Evolutionary conservation across 1,284 basidiomycete species (phyloP), one percentile per base, ranked within the genome.

Genomic region (Coniophora puteana): DNA sequence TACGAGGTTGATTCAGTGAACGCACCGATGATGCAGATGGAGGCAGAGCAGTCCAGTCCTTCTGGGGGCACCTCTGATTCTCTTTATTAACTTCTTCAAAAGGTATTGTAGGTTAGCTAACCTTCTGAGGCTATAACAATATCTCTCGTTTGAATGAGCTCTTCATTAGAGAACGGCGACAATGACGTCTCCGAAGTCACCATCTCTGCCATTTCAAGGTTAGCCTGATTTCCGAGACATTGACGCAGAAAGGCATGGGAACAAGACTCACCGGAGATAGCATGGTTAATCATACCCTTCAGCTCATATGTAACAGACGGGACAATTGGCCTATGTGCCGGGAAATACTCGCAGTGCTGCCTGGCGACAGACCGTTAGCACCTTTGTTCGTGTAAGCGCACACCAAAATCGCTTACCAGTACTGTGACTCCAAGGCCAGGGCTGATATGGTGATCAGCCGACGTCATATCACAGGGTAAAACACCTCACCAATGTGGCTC

Each of bases 381-480:
- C n/a, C n/a, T n/a, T n/a, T n/a, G n/a, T n/a, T n/a, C n/a, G n/a
- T n/a, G n/a, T n/a, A n/a, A n/a, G n/a, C n/a, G n/a, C n/a, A n/a
- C n/a, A n/a, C n/a, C n/a, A n/a, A 29, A 33, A 23, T 2, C 12
- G 18, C 51, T 32, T 40, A 72, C 73, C 73, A 76, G 46, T 76
- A 76, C 33, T 69, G 66, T 10, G 66, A 53, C 47, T 73, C 63
- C 1, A 78, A 55, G 39, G 65, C 66, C 46, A 68, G 65, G 8
- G 62, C 74, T 76, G 40, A n/a, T n/a, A n/a, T n/a, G n/a, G n/a
- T n/a, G n/a, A n/a, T n/a, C n/a, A n/a, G n/a, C n/a, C n/a, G n/a
- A n/a, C n/a, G n/a, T n/a, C n/a, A n/a, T n/a, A n/a, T n/a, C n/a
- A n/a, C n/a, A n/a, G 24, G 8, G 16, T 4, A 22, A n/a, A n/a